Base-by-base conservation (phyloP, 768 basidiomycete species). In the Pleurotus platypus region DNA sequence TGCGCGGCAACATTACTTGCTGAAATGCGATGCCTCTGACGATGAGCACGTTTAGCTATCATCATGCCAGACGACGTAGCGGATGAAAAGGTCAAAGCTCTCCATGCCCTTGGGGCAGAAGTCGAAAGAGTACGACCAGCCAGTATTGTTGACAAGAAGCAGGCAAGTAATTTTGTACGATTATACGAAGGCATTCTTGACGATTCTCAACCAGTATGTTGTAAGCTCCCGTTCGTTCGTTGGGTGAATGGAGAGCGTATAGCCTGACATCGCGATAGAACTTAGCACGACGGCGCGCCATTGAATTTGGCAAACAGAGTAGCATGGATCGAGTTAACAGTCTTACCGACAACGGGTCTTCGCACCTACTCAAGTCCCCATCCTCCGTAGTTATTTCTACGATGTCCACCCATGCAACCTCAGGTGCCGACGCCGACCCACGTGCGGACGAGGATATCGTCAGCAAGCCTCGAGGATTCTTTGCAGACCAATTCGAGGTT, bases 81-180 rank as follows among this genome's bases (percentile, higher is more conserved):
- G 0, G 81, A 87, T 57, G 96, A 99, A 71, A 99, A 99, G 66
- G 87, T 94, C 2, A 86, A 89, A 61, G 87, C 92, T 0, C 73
- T 98, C 16, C 77, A 81, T 56, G 84, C 89, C 1, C 83, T 98
- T 0, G 96, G 96, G 5, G 95, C 95, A 0, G 76, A 83, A n/a
- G 90, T 98, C 1, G 89, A 92, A 65, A 81, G 89, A 53, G 93
- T 95, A 26, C 80, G 93, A n/a, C 93, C 94, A 3, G 90, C 92
- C 3, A 96, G 94, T 63, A 98, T 98, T 59, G 90, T 99, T 11
- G 96, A 98, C 74, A 92, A 93, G 72, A 94, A 93, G 68, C 94
- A 97, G 82, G 91, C 87, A 50, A 42, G 78, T 63, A 22, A 39
- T 51, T 35, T 35, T 9, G 11, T 35, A 35, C 1, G 11, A 11